Evolutionary conservation across 2,329 filamentous ascomycete genomes (phyloP).

Genomic region (Cladosporium halotolerans): DNA sequence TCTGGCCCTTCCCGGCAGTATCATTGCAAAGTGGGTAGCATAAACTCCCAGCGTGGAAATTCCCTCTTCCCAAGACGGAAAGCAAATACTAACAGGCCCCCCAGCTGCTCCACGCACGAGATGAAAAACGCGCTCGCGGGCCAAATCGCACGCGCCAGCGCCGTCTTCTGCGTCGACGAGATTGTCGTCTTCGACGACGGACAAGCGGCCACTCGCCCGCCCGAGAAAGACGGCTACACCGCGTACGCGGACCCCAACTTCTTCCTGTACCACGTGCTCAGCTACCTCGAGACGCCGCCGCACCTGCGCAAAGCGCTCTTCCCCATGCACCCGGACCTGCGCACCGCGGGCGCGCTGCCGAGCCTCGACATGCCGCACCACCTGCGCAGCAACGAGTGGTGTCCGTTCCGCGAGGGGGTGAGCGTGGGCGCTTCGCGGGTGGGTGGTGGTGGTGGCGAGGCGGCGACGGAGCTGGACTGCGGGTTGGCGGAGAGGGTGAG

Average conservation of each 20-base stretch:
- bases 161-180: conserved; percentile 80
- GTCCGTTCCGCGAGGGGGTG: conserved; percentile 73
- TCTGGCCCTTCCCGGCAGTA: conserved; percentile 70
- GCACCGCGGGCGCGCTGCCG: conserved; percentile 65
- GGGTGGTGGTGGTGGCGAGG: conserved; percentile 35
- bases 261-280: conserved; percentile 72
- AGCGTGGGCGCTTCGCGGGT: conserved; percentile 38
- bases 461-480: conserved; percentile 42
- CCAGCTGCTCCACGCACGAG: conserved; percentile 64
- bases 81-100: conserved; percentile 10
- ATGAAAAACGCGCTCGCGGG: conserved; percentile 68
- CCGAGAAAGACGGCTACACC: conserved; percentile 48
- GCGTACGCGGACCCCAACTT: conserved; percentile 70
- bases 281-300: conserved; percentile 77
- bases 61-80: neutral
- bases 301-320: conserved; percentile 73
- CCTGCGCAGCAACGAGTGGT: conserved; percentile 67
- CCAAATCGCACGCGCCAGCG: conserved; percentile 71
- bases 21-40: conserved; percentile 62
- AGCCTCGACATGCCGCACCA: conserved; percentile 83
- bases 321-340: conserved; percentile 70
- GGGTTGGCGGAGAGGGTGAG: conserved; percentile 44
- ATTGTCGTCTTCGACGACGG: conserved; percentile 75
- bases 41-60: neutral
- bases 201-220: conserved; percentile 28